Percentiles rank a stretch among this genome's conserved stretches.
These are phyloP conservation scores for Venturia carpophila DNA, from an alignment of 2,329 filamentous ascomycete genomes.

Conservation along the genomic window DNA sequence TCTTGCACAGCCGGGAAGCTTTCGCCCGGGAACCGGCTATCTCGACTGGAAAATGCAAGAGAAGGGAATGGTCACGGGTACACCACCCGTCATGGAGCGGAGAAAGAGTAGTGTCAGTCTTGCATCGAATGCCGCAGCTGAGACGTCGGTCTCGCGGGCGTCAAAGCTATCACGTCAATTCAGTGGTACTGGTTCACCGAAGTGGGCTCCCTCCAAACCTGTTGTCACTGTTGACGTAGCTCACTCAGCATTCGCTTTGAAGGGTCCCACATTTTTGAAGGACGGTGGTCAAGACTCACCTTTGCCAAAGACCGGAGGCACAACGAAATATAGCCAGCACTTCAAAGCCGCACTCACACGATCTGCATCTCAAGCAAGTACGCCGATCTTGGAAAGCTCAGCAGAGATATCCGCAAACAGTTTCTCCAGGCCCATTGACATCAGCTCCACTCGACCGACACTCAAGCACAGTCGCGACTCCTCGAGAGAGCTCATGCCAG, in stretches of 20 bases:
- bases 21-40: constrained; percentile 16
- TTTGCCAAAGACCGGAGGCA: neutral
- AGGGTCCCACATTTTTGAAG: constrained; percentile 14
- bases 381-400: constrained; percentile 16
- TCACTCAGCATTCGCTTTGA: constrained; percentile 24
- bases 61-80: neutral
- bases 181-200: constrained; percentile 31
- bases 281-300: neutral
- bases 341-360: constrained; percentile 17
- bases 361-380: constrained; percentile 8
- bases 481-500: constrained; percentile 25
- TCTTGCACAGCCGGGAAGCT: neutral
- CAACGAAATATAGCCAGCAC: constrained; percentile 13
- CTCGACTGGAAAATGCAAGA: constrained; percentile 19
- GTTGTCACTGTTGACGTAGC: constrained; percentile 29
- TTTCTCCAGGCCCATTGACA: constrained; percentile 33
- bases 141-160: constrained; percentile 11
- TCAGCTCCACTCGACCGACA: constrained; percentile 19
- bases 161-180: constrained; percentile 28
- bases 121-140: constrained; percentile 12
- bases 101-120: constrained; percentile 16
- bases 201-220: constrained; percentile 25
- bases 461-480: constrained; percentile 18
- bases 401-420: constrained; percentile 19
- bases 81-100: neutral